Evolutionary conservation across 306 rosid genomes (phyloP).

Genomic region (Hylodesmum podocarpum): DNA sequence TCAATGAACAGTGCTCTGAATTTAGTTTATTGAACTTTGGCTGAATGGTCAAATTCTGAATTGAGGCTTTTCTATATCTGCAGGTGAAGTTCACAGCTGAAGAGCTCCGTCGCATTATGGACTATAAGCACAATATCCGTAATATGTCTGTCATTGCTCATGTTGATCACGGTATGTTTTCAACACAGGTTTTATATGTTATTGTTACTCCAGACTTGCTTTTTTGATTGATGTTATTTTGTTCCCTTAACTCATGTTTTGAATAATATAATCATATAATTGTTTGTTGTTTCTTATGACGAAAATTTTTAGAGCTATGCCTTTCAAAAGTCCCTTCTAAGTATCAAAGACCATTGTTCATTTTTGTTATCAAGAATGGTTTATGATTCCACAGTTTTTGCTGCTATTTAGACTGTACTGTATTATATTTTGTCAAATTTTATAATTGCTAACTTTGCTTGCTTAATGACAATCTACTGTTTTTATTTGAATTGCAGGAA

Average conservation of each 20-base stretch:
- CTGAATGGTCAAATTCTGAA: conserved; percentile 1
- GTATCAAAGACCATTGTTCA: background rate
- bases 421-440: background rate
- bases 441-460: background rate
- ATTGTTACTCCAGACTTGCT: background rate
- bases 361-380: background rate
- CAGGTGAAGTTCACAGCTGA: conserved; percentile 99
- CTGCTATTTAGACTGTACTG: background rate
- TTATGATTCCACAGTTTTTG: background rate
- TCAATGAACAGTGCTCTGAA: background rate
- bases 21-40: background rate
- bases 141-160: conserved; percentile 97
- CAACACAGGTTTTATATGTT: background rate
- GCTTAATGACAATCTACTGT: background rate
- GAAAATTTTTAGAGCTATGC: background rate
- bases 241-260: background rate
- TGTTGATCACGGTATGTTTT: conserved; percentile 72
- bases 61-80: background rate
- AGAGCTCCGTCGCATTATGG: conserved; percentile 88
- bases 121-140: conserved; percentile 82
- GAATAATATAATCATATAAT: too few relatives aligned
- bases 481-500: conserved; percentile 40
- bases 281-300: background rate
- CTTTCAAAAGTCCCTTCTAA: background rate
- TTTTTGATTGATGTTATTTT: background rate